A percentile compares a stretch with the other conserved stretches of the same genome.
Conservation (phyloP, 2,329 filamentous ascomycete species). For the Fusarium buxicola region DNA sequence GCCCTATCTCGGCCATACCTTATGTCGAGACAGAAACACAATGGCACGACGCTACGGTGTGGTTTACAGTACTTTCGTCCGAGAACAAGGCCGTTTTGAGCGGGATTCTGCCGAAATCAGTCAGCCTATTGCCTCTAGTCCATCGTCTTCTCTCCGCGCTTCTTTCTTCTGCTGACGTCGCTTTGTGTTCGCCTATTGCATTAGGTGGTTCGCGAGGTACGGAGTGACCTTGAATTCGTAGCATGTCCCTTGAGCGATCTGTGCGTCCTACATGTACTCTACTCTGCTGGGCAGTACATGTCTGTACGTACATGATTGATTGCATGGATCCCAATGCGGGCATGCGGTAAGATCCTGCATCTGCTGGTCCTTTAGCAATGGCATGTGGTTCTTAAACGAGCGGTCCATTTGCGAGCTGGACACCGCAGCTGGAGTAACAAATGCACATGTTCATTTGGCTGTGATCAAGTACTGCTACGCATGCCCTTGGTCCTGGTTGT, state of each 20-base stretch:
- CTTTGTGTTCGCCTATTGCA: not conserved
- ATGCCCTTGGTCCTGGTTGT: too few relatives aligned
- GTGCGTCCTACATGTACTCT: constrained; percentile 15
- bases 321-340: constrained; percentile 30
- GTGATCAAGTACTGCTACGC: too few relatives aligned
- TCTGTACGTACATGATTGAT: constrained; percentile 15
- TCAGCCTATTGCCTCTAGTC: not conserved
- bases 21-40: constrained; percentile 12
- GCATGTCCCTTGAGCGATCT: constrained; percentile 22
- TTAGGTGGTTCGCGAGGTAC: not conserved
- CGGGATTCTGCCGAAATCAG: not conserved
- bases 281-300: constrained; percentile 9
- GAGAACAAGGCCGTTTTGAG: not conserved
- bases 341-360: constrained; percentile 13
- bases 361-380: constrained; percentile 3
- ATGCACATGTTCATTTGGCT: too few relatives aligned
- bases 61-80: not conserved
- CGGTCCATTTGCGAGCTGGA: not conserved
- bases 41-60: constrained; percentile 5
- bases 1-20: constrained; percentile 16
- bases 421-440: not conserved
- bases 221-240: constrained; percentile 19
- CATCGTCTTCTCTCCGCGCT: not conserved
- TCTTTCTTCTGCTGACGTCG: not conserved
- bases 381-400: constrained; percentile 7